Base-by-base conservation (phyloP, 2,329 filamentous ascomycete species). In the Phyllosticta ampelicida region DNA sequence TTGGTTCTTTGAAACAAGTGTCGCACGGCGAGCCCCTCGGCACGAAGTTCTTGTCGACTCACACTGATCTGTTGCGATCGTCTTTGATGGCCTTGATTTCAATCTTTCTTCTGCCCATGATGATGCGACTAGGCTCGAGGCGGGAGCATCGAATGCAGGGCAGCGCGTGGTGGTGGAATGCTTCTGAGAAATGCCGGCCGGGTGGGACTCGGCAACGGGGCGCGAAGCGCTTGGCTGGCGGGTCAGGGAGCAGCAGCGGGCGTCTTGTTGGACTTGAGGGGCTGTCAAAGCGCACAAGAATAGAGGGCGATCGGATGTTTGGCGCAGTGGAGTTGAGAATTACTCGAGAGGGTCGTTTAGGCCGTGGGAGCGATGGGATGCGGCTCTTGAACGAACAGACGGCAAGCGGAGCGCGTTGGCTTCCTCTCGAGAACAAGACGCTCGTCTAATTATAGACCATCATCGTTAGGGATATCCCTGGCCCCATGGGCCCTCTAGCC, bases 61-160 rank as follows among this genome's bases (percentile, higher is more conserved):
- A 96, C 91, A 96, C 91, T 68, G 91, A 96, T 72, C 91, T 90
- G 72, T 96, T 96, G 69, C 91, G 85, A 75, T 96, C 91, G 84
- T 96, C 91, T 77, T 96, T 96, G 81, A 97, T 97, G 66, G 92
- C 90, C 78, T 96, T 96, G 80, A 99, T 97, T 79, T 97, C 94
- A 72, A 99, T 99, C 84, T 99, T 99, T 82, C 94, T 86, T 75
- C 94, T 86, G 74, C 94, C 94, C 94, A 99, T 99, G 56, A 62
- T 69, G 63, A 55, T 53, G 57, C 49, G 53, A 55, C 53, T 29
- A 19, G 51, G 48, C 10, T 55, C 29, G 52, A 9, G n/a, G 53
- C 29, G 49, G 10, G 57, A 53, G 57, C 57, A 58, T 58, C 44
- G 56, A 50, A 54, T 28, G 52, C 56, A 48, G 44, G 36, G 36